Evolutionary conservation across 257 asterid species (phyloP), one percentile per base, ranked within the genome.

Genomic region (Cynanchum wilfordii): DNA sequence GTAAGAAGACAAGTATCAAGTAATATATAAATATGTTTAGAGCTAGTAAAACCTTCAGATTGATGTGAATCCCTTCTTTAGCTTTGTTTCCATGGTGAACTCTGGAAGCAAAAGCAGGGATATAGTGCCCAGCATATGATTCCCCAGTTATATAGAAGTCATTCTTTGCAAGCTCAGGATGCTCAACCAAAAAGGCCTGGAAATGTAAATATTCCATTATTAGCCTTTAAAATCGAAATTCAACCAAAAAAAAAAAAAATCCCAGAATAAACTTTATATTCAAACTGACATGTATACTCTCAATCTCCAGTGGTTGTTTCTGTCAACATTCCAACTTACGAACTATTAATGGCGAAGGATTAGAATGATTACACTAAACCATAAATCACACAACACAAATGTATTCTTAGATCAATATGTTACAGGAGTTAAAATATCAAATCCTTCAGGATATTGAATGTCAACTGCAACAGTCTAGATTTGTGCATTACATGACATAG

Each of bases 91-190:
- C 98, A 50, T 51, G 81, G 86, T 93, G 89, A 78, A 93, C 88
- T 73, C 97, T 90, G 68, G 96, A 88, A 77, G 98, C 98, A 78
- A 93, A 82, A 80, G 98, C 97, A 76, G 98, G 98, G 73, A 93
- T 89, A 59, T 93, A 93, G 72, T 93, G 98, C 68, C 98, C 98
- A 73, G 98, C 98, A 79, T 93, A 93, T 38, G 98, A 93, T 82
- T 93, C 98, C 60, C 98, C 98, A 69, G 97, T 90, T 70, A 93
- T 93, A 86, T 81, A 93, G 76, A 93, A 93, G 77, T 90, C 97
- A 76, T 90, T 93, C 70, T 86, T 76, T 2, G 85, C 95, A 71
- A 90, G 83, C 70, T 87, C 83, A 36, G 97, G 92, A 77, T 93
- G 98, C 88, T 93, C 96, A n/a, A 79, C 74, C 72, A 89, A 93